Percentiles rank a stretch among this genome's conserved stretches.
phyloP scores from a whole-genome alignment of 2,329 filamentous ascomycete genomes.

The Fusarium virguliforme region DNA sequence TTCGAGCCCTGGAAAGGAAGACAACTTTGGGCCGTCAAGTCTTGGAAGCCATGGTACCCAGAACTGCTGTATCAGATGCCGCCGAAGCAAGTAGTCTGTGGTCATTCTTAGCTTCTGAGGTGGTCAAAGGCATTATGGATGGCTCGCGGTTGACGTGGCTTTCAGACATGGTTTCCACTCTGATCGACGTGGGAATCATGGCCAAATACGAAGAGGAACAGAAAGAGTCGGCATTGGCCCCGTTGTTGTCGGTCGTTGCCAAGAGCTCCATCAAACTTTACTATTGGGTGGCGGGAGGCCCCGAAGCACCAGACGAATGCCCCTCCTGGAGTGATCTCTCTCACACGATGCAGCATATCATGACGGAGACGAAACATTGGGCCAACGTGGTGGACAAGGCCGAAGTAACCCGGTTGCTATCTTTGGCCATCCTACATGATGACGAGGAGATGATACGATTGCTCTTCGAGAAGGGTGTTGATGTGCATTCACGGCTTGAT shows the following conservation, averaged over 20 bases:
- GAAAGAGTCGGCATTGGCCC: background rate
- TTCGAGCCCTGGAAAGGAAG: too few relatives aligned
- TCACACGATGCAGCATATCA: background rate
- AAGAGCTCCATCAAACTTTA: background rate
- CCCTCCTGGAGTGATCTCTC: background rate
- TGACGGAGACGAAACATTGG: background rate
- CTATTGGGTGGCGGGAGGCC: background rate
- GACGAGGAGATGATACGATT: slow-evolving; percentile 1
- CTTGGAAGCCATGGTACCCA: background rate
- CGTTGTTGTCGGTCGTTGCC: background rate
- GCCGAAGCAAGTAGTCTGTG: background rate
- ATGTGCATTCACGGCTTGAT: background rate
- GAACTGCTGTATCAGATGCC: background rate
- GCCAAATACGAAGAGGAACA: background rate
- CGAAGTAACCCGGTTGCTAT: background rate
- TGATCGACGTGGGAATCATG: background rate
- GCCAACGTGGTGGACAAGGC: background rate
- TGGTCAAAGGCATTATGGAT: background rate
- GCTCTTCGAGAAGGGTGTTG: background rate
- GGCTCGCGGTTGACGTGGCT: background rate
- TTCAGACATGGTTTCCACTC: background rate
- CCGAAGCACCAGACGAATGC: background rate
- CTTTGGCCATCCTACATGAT: background rate
- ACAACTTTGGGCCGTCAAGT: background rate
- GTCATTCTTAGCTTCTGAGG: background rate